Conservation (phyloP, 352 stramenopile species). For the Globisporangium orthogonon region DNA sequence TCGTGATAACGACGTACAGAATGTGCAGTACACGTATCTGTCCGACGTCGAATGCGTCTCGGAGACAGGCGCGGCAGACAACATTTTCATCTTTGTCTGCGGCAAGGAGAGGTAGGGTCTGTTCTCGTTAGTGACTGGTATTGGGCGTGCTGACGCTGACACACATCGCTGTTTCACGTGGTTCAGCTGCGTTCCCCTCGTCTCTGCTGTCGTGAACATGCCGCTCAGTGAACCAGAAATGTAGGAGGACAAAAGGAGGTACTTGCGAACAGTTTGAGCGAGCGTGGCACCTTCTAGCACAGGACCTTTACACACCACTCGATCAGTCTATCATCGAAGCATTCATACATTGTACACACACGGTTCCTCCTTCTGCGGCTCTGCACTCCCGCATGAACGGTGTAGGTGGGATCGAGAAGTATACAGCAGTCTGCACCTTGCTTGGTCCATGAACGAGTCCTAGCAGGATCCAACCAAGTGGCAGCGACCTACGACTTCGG, state of each 20-base stretch:
- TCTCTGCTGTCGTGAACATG: conserved; percentile 81
- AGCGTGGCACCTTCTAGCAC: background rate
- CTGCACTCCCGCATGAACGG: background rate
- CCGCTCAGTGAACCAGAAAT: conserved; percentile 67
- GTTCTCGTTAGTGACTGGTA: background rate
- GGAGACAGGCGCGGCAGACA: conserved; percentile 59
- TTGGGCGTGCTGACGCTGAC: too few relatives aligned
- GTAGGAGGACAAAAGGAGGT: conserved; percentile 10
- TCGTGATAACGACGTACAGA: conserved; percentile 20
- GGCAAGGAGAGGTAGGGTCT: conserved; percentile 66
- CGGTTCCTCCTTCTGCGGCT: too few relatives aligned
- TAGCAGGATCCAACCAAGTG: too few relatives aligned
- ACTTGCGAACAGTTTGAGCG: background rate
- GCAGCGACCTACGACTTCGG: too few relatives aligned
- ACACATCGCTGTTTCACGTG: background rate
- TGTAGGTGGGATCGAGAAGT: too few relatives aligned
- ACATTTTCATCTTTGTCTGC: conserved; percentile 77
- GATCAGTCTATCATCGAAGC: too few relatives aligned
- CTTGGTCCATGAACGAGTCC: too few relatives aligned
- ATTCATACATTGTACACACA: too few relatives aligned
- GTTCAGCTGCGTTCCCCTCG: conserved; percentile 63
- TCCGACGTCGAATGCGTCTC: conserved; percentile 71
- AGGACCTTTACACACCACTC: too few relatives aligned
- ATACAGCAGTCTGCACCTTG: too few relatives aligned
- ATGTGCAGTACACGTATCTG: conserved; percentile 63